phyloP scores from a whole-genome alignment of 352 stramenopile species.

The Pythium diclinum region DNA sequence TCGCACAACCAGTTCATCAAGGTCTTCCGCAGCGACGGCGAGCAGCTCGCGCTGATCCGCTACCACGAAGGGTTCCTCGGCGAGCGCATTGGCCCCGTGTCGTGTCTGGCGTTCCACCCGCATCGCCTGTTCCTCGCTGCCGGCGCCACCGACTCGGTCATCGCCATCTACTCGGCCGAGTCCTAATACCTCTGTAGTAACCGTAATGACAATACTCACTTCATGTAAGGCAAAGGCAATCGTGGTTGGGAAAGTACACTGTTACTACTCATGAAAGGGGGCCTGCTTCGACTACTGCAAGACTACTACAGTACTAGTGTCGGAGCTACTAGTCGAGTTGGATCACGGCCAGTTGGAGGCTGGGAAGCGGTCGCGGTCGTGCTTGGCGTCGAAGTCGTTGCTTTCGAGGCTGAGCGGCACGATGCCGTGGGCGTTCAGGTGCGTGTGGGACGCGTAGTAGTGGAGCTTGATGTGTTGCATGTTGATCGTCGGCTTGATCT shows the following conservation, averaged over 20 bases:
- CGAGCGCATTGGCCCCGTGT: constrained; percentile 96
- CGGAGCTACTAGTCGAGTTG: not conserved
- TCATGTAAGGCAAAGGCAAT: not conserved
- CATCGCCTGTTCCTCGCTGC: constrained; percentile 94
- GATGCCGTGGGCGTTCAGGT: constrained; percentile 93
- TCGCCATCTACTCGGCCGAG: constrained; percentile 91
- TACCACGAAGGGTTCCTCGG: constrained; percentile 97
- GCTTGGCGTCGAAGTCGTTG: constrained; percentile 43
- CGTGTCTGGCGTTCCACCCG: constrained; percentile 96
- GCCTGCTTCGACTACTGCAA: not conserved
- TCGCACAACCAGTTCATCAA: constrained; percentile 99
- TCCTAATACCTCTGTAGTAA: constrained; percentile 36
- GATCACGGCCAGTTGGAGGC: constrained; percentile 29
- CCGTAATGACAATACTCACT: not conserved
- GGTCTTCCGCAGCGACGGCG: constrained; percentile 90
- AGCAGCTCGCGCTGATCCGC: constrained; percentile 81
- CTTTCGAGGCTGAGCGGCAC: constrained; percentile 78
- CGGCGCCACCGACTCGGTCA: constrained; percentile 93
- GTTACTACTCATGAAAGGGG: not conserved
- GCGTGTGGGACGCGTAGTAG: constrained; percentile 94
- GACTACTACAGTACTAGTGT: not conserved
- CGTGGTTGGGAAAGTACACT: not conserved
- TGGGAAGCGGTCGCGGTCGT: constrained; percentile 66
- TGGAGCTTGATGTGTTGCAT: constrained; percentile 97
- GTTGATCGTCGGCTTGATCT: constrained; percentile 85